Percentiles rank a stretch among this genome's conserved stretches.
Evolutionary conservation across 2,329 filamentous ascomycete species (phyloP).

Genomic region (Cercospora brassicicola): DNA sequence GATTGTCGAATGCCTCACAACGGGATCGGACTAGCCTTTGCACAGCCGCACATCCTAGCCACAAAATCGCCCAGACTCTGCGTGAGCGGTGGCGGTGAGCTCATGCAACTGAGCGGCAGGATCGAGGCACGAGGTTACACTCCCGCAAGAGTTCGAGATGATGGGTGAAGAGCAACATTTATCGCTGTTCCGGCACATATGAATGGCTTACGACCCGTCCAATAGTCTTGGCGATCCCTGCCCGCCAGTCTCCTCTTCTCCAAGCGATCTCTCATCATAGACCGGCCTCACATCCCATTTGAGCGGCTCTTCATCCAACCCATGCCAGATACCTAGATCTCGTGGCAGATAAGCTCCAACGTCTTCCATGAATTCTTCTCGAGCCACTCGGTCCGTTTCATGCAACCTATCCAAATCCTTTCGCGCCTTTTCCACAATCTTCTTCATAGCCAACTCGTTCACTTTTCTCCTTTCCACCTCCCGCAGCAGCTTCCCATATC

Average conservation of each 20-base stretch:
- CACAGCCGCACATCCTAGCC: not conserved
- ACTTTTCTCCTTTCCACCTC: conserved; percentile 75
- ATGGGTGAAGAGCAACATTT: not conserved
- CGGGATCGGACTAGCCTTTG: not conserved
- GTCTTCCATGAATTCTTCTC: conserved; percentile 76
- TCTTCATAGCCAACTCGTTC: conserved; percentile 71
- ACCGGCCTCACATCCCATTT: conserved; percentile 31
- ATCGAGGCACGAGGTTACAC: not conserved
- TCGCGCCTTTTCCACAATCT: conserved; percentile 74
- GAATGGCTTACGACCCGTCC: conserved; percentile 14
- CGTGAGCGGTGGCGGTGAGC: not conserved
- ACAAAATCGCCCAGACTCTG: not conserved
- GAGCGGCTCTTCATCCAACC: conserved; percentile 26
- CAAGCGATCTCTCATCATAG: conserved; percentile 10
- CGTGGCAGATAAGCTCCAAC: conserved; percentile 79
- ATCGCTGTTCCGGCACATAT: not conserved
- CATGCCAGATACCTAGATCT: conserved; percentile 34
- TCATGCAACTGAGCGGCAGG: not conserved
- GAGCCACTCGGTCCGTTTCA: conserved; percentile 64
- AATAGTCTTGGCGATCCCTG: conserved; percentile 12
- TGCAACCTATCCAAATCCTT: conserved; percentile 74
- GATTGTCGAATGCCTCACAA: not conserved
- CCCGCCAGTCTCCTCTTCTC: not conserved
- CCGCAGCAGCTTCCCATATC: conserved; percentile 80
- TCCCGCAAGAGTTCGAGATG: not conserved